These are phyloP conservation scores for Termitomyces sp. DNA, from an alignment of 768 basidiomycete species.

Conservation along the genomic window DNA sequence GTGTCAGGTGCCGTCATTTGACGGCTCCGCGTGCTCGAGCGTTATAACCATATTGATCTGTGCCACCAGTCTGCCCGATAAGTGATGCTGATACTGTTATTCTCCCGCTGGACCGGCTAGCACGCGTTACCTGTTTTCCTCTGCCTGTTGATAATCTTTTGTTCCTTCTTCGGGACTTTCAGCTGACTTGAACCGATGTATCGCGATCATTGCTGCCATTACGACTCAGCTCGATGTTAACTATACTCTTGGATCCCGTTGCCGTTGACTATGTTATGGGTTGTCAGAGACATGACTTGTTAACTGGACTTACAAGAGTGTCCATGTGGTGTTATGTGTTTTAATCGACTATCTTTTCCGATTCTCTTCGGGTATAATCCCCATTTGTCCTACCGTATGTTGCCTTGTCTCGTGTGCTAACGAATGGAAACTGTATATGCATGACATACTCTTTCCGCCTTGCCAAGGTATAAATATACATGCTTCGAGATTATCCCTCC, in stretches of 20 bases:
- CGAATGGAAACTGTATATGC: background rate
- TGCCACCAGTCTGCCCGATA: slow-evolving; percentile 3
- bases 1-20: slow-evolving; percentile 1
- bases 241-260: background rate
- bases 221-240: background rate
- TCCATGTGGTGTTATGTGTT: slow-evolving; percentile 10
- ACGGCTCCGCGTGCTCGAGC: slow-evolving; percentile 5
- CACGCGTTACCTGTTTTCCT: slow-evolving; percentile 1
- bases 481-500: background rate
- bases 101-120: slow-evolving; percentile 3
- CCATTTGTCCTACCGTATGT: slow-evolving; percentile 11
- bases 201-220: background rate
- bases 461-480: slow-evolving; percentile 12
- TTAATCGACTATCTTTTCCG: slow-evolving; percentile 3
- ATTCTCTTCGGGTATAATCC: background rate
- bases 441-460: slow-evolving; percentile 1
- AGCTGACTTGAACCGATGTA: background rate
- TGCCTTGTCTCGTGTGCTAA: slow-evolving; percentile 8
- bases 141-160: background rate
- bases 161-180: background rate
- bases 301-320: background rate
- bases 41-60: background rate
- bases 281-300: background rate
- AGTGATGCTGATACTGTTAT: slow-evolving; percentile 6
- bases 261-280: background rate